Evolutionary conservation across 176 grass and related monocot species (phyloP), one percentile per base, ranked within the genome.

Genomic region (Phyllostachys edulis): DNA sequence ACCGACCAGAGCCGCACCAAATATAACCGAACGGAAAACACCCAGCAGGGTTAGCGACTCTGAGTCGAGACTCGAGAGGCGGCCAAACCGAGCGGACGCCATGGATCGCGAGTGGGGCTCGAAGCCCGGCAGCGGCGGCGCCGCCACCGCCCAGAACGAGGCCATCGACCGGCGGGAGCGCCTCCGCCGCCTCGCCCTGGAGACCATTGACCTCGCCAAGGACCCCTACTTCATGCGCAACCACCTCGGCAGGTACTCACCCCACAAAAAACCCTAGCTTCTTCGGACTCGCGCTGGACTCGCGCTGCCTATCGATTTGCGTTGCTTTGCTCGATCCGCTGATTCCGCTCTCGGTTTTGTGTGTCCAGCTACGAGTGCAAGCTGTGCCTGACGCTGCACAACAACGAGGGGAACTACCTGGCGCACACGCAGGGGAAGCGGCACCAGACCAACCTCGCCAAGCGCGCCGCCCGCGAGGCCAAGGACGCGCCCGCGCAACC

Each of bases 171-270:
- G 96, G 47, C 89, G 96, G 79, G 96, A 99, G 84, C 86, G 93
- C 52, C 93, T 96, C 83, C 93, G 96, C 37, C 91, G 96, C 34
- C 89, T 99, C 49, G 93, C 96, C 42, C 91, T 99, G 41, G 96
- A 99, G 88, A 99, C 96, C 38, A 99, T 99, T 69, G 96, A 94
- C 89, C 96, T 99, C 55, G 96, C 93, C 64, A 96, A 99, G 89
- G 96, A 99, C 70, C 96, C 96, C 50, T 99, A 99, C 76, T 99
- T 99, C 86, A 99, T 99, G 96, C 96, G 96, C 45, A 99, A 99
- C 65, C 96, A 99, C 84, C 91, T 99, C 57, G 96, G 96, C 57
- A 99, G 96, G 96, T 90, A 85, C 44, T 44, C 61, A 13, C 0
- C 27, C 46, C 18, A 27, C 15, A 10, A 69, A 13, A 88, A 92